Evolutionary conservation across 768 basidiomycete genomes (phyloP).

Genomic region (Russula brevipes): DNA sequence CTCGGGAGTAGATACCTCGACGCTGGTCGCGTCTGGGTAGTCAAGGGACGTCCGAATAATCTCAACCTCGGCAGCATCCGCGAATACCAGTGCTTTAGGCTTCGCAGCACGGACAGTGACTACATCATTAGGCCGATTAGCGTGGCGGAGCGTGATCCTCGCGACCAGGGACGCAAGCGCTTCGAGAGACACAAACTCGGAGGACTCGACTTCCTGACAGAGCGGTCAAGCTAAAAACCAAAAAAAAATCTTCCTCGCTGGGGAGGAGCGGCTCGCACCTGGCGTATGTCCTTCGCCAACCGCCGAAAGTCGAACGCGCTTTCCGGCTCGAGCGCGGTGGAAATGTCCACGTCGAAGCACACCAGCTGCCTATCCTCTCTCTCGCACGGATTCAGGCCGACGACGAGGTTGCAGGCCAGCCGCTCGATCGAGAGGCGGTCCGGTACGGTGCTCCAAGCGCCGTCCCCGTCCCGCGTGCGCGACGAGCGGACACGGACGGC

Average conservation of each 20-base stretch:
- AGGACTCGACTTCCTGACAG: conserved; percentile 26
- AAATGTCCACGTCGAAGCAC: conserved; percentile 44
- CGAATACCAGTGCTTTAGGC: conserved; percentile 64
- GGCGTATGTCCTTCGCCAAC: conserved; percentile 35
- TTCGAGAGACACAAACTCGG: conserved; percentile 62
- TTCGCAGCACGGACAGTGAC: conserved; percentile 63
- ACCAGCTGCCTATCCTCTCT: conserved; percentile 59
- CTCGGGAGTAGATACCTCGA: conserved; percentile 7
- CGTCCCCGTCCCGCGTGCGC: conserved; percentile 26
- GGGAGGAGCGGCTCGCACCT: conserved; percentile 32
- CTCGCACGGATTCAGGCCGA: conserved; percentile 68
- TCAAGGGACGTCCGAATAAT: conserved; percentile 45
- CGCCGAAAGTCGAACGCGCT: conserved; percentile 38
- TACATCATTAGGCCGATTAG: conserved; percentile 23
- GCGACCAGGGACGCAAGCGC: conserved; percentile 72
- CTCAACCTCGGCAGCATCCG: conserved; percentile 58
- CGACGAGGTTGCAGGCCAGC: conserved; percentile 48
- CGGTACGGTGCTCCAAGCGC: conserved; percentile 10
- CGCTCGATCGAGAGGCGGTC: conserved; percentile 33
- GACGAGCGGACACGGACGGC: conserved; percentile 39
- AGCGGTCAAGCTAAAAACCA: not conserved
- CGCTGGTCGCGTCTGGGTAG: conserved; percentile 29
- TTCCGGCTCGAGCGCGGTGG: conserved; percentile 9
- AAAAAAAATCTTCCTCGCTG: not conserved
- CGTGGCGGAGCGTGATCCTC: conserved; percentile 43